Conservation (phyloP, 768 basidiomycete genomes). For the Baorangia bicolor region DNA sequence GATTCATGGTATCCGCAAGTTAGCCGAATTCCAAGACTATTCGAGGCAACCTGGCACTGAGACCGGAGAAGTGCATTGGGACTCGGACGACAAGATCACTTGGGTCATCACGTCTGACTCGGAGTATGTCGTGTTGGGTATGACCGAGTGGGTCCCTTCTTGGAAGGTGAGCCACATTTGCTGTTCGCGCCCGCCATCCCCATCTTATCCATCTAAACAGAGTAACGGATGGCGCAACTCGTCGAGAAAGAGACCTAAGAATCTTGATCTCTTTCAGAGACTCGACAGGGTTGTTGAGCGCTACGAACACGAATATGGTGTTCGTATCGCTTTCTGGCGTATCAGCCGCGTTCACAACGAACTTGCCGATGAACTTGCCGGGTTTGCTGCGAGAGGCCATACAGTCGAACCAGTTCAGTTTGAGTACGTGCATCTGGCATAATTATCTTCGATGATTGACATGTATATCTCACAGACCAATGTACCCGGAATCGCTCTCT, state of each 20-base stretch:
- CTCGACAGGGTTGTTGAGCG: slow-evolving; percentile 7
- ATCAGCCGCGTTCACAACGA: slow-evolving; percentile 13
- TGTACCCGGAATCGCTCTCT: not conserved
- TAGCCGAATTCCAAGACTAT: slow-evolving; percentile 6
- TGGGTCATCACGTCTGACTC: slow-evolving; percentile 34
- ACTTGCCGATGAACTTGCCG: slow-evolving; percentile 12
- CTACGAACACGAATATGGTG: slow-evolving; percentile 5
- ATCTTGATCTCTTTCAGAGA: slow-evolving; percentile 15
- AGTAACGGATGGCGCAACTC: slow-evolving; percentile 11
- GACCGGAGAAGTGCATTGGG: not conserved
- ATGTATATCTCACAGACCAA: not conserved
- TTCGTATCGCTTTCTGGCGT: slow-evolving; percentile 16
- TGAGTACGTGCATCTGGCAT: not conserved
- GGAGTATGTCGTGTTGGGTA: slow-evolving; percentile 36
- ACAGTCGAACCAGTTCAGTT: not conserved
- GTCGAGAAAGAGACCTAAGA: slow-evolving; percentile 9
- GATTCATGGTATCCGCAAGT: slow-evolving; percentile 22
- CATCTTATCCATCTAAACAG: not conserved
- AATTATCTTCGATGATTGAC: not conserved
- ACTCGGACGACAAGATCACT: not conserved
- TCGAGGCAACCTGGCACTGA: too few species aligned
- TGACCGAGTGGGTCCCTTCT: slow-evolving; percentile 36
- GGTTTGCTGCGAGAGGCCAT: slow-evolving; percentile 3
- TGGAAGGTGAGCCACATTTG: slow-evolving; percentile 27
- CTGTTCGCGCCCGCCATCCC: not conserved